Evolutionary conservation across 164 flowering plant genomes (phyloP).

Genomic region (Magnolia changhungtana): DNA sequence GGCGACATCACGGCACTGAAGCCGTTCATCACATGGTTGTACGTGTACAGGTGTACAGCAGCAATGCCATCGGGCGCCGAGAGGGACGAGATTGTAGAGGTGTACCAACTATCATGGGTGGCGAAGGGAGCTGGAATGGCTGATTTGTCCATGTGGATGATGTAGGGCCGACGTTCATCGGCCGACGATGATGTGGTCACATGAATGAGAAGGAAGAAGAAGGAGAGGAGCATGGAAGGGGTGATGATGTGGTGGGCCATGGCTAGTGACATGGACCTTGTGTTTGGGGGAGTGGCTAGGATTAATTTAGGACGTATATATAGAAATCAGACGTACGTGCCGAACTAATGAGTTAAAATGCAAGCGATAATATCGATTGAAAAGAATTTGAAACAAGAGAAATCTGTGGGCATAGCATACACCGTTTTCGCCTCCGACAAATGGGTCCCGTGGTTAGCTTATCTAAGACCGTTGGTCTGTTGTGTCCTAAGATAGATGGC

Average conservation of each 20-base stretch:
- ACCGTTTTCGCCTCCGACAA: too few relatives aligned
- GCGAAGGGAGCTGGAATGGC: slow-evolving; percentile 22
- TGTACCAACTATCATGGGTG: slow-evolving; percentile 11
- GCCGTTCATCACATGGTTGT: not conserved
- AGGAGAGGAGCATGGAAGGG: not conserved
- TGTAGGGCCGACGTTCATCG: slow-evolving; percentile 23
- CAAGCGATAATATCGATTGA: too few relatives aligned
- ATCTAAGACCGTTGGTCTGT: too few relatives aligned
- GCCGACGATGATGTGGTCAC: slow-evolving; percentile 16
- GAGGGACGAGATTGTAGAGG: slow-evolving; percentile 3
- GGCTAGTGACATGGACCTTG: slow-evolving; percentile 6
- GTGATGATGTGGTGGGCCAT: not conserved
- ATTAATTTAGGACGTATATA: too few relatives aligned
- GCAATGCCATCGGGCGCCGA: not conserved
- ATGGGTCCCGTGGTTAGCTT: too few relatives aligned
- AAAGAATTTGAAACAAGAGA: too few relatives aligned
- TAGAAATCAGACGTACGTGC: too few relatives aligned
- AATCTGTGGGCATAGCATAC: too few relatives aligned
- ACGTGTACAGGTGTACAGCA: not conserved
- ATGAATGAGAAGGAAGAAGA: slow-evolving; percentile 6
- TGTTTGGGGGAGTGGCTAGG: too few relatives aligned
- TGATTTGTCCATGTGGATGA: slow-evolving; percentile 33
- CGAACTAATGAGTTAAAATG: too few relatives aligned
- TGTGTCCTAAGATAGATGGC: too few relatives aligned
- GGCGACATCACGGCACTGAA: slow-evolving; percentile 24